Conservation (phyloP, 1,284 basidiomycete species). For the Irpex sp. region DNA sequence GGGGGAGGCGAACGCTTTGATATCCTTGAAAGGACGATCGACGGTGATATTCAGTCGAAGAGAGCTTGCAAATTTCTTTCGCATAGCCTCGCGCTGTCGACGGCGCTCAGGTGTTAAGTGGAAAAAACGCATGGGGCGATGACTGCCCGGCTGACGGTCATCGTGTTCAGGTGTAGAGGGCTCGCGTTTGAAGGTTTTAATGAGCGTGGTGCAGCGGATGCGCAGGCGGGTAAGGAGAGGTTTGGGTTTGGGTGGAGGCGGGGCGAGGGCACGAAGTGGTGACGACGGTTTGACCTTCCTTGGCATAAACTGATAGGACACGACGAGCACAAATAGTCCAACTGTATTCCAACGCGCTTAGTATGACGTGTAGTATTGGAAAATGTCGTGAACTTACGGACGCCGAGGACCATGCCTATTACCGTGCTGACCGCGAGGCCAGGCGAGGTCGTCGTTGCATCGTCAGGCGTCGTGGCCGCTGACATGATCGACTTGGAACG, state of each 20-base stretch:
- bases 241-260: slow-evolving; percentile 8
- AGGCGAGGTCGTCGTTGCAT: neutral
- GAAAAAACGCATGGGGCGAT: slow-evolving; percentile 14
- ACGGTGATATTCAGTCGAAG: slow-evolving; percentile 16
- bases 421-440: slow-evolving; percentile 19
- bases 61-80: slow-evolving; percentile 14
- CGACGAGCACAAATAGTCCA: slow-evolving; percentile 23
- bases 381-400: slow-evolving; percentile 18
- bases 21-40: slow-evolving; percentile 2
- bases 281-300: slow-evolving; percentile 11
- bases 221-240: slow-evolving; percentile 15
- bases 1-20: slow-evolving; percentile 12
- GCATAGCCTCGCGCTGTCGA: slow-evolving; percentile 8
- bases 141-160: neutral
- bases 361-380: neutral
- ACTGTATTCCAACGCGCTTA: slow-evolving; percentile 11
- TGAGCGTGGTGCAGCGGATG: slow-evolving; percentile 16
- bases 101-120: slow-evolving; percentile 13
- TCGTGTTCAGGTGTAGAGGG: slow-evolving; percentile 5
- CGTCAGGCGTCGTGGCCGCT: slow-evolving; percentile 11
- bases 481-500: neutral
- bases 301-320: slow-evolving; percentile 25
- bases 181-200: slow-evolving; percentile 10
- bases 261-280: slow-evolving; percentile 6
- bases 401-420: slow-evolving; percentile 25